These are phyloP conservation scores for Colletotrichum higginsianum DNA, from an alignment of 2,329 filamentous ascomycete genomes.

Conservation along the genomic window DNA sequence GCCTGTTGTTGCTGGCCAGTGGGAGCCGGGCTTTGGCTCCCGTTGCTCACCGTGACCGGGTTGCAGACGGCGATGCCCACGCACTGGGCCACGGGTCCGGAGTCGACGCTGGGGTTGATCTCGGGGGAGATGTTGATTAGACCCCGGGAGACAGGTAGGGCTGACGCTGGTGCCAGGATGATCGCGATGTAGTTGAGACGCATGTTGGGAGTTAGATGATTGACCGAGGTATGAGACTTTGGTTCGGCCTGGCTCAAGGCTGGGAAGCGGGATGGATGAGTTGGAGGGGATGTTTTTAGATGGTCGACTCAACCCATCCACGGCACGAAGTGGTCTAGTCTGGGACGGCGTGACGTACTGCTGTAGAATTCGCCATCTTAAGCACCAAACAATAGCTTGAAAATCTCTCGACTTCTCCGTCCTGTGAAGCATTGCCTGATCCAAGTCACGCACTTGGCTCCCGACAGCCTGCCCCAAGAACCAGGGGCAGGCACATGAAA, in stretches of 20 bases:
- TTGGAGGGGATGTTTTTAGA: neutral
- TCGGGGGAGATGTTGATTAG: constrained; percentile 6
- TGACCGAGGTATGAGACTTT: no score
- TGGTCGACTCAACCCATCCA: no score
- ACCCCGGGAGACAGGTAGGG: neutral
- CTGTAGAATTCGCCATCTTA: neutral
- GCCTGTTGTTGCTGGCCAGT: neutral
- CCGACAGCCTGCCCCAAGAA: neutral
- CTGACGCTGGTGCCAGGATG: neutral
- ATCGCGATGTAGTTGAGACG: neutral
- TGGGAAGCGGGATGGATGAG: no score
- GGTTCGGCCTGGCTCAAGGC: neutral
- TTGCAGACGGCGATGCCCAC: constrained; percentile 10
- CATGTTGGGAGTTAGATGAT: neutral
- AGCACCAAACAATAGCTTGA: neutral
- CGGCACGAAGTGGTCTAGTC: no score
- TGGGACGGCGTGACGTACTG: neutral
- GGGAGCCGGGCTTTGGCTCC: neutral
- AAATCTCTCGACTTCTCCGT: neutral
- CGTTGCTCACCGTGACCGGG: neutral
- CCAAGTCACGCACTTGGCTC: neutral
- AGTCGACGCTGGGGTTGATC: constrained; percentile 1
- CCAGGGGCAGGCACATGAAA: neutral
- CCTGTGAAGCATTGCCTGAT: neutral
- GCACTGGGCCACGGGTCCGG: neutral